These are phyloP conservation scores for Globisporangium recalcitrans DNA, from an alignment of 352 stramenopile genomes.

Conservation along the genomic window DNA sequence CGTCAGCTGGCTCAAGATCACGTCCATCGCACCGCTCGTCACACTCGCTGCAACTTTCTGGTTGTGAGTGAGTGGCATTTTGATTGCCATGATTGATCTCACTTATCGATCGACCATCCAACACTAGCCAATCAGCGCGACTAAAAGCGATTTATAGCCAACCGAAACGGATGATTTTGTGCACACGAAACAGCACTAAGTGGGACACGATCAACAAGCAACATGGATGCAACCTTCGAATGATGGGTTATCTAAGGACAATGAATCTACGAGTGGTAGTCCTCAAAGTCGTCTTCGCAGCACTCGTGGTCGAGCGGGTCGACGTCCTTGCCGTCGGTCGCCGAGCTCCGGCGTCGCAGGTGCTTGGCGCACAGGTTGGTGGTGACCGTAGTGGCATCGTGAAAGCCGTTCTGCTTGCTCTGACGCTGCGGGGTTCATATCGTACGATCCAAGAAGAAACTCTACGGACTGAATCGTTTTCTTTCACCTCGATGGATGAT, in stretches of 20 bases:
- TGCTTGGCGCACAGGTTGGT: not conserved
- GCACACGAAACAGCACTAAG: constrained; percentile 1
- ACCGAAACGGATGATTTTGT: not conserved
- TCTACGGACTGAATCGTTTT: no score
- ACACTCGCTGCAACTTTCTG: not conserved
- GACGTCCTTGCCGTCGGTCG: constrained; percentile 14
- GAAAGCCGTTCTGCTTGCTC: constrained; percentile 5
- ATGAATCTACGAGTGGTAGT: constrained; percentile 30
- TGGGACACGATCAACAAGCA: not conserved
- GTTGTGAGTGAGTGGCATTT: not conserved
- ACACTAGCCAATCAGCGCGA: not conserved
- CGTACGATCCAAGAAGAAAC: no score
- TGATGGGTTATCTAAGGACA: not conserved
- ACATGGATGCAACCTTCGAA: no score
- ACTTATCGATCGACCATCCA: constrained; percentile 3
- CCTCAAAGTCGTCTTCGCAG: constrained; percentile 84
- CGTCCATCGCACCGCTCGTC: not conserved
- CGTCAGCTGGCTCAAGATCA: constrained; percentile 14
- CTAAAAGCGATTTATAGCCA: not conserved
- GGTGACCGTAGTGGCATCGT: constrained; percentile 3
- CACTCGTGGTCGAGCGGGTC: constrained; percentile 49
- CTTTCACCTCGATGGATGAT: constrained; percentile 72
- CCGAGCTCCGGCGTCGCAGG: not conserved
- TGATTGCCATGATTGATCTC: not conserved
- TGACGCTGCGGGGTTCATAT: constrained; percentile 7